Conservation (phyloP, 352 stramenopile species). For the Halophytophthora polymorphica region DNA sequence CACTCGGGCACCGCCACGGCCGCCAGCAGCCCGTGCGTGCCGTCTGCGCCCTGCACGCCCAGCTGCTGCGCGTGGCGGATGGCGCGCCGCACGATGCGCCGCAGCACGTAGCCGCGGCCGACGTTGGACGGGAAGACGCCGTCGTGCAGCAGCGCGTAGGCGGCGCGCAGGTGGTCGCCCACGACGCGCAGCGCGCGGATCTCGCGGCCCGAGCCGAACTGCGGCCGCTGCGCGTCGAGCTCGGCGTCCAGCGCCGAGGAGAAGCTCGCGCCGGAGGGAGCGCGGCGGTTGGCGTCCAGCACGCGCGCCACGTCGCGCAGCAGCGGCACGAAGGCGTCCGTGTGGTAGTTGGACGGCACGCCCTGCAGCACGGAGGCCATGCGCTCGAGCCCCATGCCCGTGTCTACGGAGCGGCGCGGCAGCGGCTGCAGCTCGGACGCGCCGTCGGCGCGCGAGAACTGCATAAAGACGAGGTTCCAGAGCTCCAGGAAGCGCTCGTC, state of each 20-base stretch:
- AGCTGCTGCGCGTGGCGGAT: conserved; percentile 71
- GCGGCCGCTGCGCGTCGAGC: conserved; percentile 30
- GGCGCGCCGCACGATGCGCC: conserved; percentile 91
- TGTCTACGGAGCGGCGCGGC: conserved; percentile 94
- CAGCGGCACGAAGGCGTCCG: conserved; percentile 94
- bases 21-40: conserved; percentile 33
- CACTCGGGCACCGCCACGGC: conserved; percentile 50
- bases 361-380: conserved; percentile 94
- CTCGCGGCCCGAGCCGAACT: conserved; percentile 49
- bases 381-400: conserved; percentile 96
- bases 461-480: conserved; percentile 98
- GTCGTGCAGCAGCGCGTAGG: conserved; percentile 92
- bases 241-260: conserved; percentile 36
- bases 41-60: conserved; percentile 40
- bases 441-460: conserved; percentile 92
- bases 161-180: conserved; percentile 94
- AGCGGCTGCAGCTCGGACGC: conserved; percentile 71
- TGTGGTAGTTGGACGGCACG: conserved; percentile 96
- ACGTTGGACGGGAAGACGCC: conserved; percentile 95
- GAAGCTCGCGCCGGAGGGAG: conserved; percentile 27
- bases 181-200: conserved; percentile 87
- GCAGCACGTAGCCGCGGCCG: conserved; percentile 94
- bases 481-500: conserved; percentile 90
- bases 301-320: conserved; percentile 45
- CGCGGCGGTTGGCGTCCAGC: conserved; percentile 30